phyloP scores from a whole-genome alignment of 768 basidiomycete genomes.

The Ramaria sp. region DNA sequence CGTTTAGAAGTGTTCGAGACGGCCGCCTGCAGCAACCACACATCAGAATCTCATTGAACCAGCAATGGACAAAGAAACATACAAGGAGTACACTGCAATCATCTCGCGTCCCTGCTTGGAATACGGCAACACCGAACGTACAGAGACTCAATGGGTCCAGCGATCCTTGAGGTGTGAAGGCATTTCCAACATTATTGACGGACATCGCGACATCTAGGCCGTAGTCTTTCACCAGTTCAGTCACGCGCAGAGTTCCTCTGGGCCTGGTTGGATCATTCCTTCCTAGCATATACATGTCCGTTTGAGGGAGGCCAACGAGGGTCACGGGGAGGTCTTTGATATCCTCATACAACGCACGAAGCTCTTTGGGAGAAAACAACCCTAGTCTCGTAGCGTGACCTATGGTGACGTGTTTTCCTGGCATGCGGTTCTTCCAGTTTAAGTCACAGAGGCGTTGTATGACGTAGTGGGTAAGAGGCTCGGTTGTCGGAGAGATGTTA shows the following conservation, averaged over 20 bases:
- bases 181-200: constrained; percentile 57
- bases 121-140: constrained; percentile 45
- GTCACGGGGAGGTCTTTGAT: constrained; percentile 36
- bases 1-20: constrained; percentile 42
- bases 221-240: constrained; percentile 30
- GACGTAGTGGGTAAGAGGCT: constrained; percentile 47
- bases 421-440: constrained; percentile 18
- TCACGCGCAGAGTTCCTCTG: constrained; percentile 44
- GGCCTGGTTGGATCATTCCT: constrained; percentile 25
- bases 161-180: constrained; percentile 59
- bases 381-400: constrained; percentile 53
- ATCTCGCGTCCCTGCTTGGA: constrained; percentile 41
- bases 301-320: constrained; percentile 50
- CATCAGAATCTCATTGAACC: constrained; percentile 7
- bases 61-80: constrained; percentile 13
- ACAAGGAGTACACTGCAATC: constrained; percentile 41
- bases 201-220: constrained; percentile 42
- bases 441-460: constrained; percentile 28
- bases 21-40: constrained; percentile 26
- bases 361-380: constrained; percentile 34
- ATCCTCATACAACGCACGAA: constrained; percentile 27
- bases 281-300: constrained; percentile 62
- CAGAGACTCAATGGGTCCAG: constrained; percentile 51
- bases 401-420: constrained; percentile 35
- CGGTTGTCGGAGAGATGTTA: constrained; percentile 39